These are phyloP conservation scores for Xylaria palmicola DNA, from an alignment of 495 filamentous ascomycete genomes.

Conservation along the genomic window DNA sequence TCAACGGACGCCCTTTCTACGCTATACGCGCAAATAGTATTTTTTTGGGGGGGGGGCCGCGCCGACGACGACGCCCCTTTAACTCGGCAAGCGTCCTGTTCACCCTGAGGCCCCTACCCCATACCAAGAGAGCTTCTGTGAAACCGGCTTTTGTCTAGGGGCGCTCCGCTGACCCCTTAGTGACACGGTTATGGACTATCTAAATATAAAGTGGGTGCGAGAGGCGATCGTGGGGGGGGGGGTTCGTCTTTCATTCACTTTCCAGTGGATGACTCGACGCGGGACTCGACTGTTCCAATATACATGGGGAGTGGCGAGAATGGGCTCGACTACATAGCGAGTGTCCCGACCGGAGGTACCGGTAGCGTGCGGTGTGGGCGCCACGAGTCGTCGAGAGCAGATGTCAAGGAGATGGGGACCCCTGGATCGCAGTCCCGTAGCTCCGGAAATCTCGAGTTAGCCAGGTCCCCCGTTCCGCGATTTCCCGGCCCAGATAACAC, in stretches of 20 bases:
- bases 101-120: too few species aligned
- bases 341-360: not conserved
- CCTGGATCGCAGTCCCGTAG: not conserved
- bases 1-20: not conserved
- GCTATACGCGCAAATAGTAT: too few species aligned
- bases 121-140: too few species aligned
- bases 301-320: not conserved
- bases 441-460: not conserved
- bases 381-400: not conserved
- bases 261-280: not conserved
- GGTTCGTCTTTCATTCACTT: not conserved
- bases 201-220: conserved; percentile 1
- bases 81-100: too few species aligned
- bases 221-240: conserved; percentile 3
- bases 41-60: too few species aligned
- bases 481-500: conserved; percentile 4
- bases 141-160: not conserved
- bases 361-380: too few species aligned
- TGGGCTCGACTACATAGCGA: not conserved
- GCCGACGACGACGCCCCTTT: too few species aligned
- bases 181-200: not conserved
- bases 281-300: not conserved
- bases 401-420: not conserved
- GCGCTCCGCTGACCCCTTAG: not conserved
- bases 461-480: not conserved